Evolutionary conservation across 1,139 yeast species (phyloP).

Genomic region (Suhomyces ambrosiae): DNA sequence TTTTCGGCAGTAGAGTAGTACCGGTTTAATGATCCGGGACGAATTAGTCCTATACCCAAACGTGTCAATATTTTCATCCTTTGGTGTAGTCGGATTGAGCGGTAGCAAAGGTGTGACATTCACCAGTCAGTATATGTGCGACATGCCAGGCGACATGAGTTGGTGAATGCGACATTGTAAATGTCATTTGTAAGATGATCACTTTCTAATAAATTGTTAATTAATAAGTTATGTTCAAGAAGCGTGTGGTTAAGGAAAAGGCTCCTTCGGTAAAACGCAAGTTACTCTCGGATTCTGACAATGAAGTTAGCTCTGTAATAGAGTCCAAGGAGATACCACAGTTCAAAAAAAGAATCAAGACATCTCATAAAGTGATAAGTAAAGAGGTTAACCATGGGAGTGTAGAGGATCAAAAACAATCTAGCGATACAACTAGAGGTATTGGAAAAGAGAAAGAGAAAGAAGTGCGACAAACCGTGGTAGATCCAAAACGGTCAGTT

Average conservation of each 20-base stretch:
- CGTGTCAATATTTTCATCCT: constrained; percentile 1
- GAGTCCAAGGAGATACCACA: constrained; percentile 1
- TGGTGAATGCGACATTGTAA: constrained; percentile 5
- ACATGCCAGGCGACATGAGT: constrained; percentile 3
- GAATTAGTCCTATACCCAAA: not conserved
- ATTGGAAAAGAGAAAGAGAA: not conserved
- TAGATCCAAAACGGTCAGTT: constrained; percentile 5
- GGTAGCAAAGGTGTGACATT: constrained; percentile 1
- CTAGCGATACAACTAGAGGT: not conserved
- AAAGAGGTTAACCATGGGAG: constrained; percentile 5
- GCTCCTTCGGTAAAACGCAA: constrained; percentile 19
- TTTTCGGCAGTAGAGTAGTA: constrained; percentile 2
- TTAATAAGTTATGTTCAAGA: constrained; percentile 34
- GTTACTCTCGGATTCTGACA: constrained; percentile 11
- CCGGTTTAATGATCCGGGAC: not conserved
- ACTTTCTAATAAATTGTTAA: no score
- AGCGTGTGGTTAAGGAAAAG: constrained; percentile 21
- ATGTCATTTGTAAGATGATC: not conserved
- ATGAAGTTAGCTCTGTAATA: constrained; percentile 4
- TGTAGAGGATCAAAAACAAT: not conserved
- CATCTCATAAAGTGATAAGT: not conserved
- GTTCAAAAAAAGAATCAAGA: constrained; percentile 9
- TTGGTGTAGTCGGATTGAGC: not conserved
- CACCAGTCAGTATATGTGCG: not conserved
- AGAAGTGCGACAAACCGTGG: not conserved